Base-by-base conservation (phyloP, 2,329 filamentous ascomycete genomes). In the Tolypocladium cylindrosporum region DNA sequence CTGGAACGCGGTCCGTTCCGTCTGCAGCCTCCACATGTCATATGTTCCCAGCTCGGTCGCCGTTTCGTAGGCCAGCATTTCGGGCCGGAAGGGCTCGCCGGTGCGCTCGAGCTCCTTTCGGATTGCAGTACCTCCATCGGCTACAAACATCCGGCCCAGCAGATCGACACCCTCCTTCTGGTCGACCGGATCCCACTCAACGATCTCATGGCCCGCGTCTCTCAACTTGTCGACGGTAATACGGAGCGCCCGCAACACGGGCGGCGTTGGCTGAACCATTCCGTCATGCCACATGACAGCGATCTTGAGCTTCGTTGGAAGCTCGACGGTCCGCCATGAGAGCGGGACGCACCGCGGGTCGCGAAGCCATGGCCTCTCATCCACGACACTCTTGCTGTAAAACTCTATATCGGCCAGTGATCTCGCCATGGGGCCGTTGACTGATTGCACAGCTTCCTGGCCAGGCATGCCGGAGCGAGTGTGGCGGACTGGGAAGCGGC, bases 211-310 rank as follows among this genome's bases (percentile, higher is more conserved):
- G 1, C 79, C 79, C 0, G 76, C 73, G 0, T 66, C 68, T 43
- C 71, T 64, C 16, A 86, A 71, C 54, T 68, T 74, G 2, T 72
- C 68, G 0, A 74, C 75, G 0, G 81, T 71, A 7, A 74, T 67
- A 3, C 71, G 68, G 11, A 89, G 67, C 1, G 83, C 85, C 7
- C 85, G 76, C 0, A 75, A 71, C 3, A 89, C 77, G 0, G 87
- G 87, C 3, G 87, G 86, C 55, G 88, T 87, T 0, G 87, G 87
- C 7, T 71, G 75, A 5, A 88, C 85, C 55, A 85, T 75, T 11
- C 79, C 82, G 66, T 90, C 87, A 67, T 86, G 74, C 79, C 80
- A 84, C 69, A 89, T 75, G 39, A 89, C 79, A 5, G 75, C 86
- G 56, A 90, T 73, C 50, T 74, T 80, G 31, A 88, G 68, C 56